Evolutionary conservation across 805 yeast genomes (phyloP).

Genomic region (Lipomyces sp.): DNA sequence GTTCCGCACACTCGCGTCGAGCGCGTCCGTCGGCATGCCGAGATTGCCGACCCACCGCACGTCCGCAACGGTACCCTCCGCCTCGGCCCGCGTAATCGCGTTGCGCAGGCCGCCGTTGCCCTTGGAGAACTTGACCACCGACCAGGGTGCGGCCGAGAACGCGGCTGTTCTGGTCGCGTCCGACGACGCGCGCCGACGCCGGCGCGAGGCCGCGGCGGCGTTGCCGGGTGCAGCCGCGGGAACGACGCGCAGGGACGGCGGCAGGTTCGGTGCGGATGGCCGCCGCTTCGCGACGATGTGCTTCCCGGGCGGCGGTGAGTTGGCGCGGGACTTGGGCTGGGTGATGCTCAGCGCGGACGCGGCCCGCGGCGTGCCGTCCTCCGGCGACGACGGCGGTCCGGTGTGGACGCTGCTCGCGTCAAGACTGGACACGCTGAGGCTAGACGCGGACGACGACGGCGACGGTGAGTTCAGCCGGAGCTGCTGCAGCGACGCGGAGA

Average conservation of each 20-base stretch:
- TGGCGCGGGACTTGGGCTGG: slow-evolving; percentile 33
- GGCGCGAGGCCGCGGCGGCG: slow-evolving; percentile 5
- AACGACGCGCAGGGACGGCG: slow-evolving; percentile 16
- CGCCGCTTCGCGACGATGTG: slow-evolving; percentile 23
- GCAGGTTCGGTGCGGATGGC: slow-evolving; percentile 8
- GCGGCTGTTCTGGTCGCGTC: slow-evolving; percentile 6
- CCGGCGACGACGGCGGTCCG: not conserved
- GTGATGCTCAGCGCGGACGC: slow-evolving; percentile 7
- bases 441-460: no score
- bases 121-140: slow-evolving; percentile 59
- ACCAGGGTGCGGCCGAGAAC: slow-evolving; percentile 52
- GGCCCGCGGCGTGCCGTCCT: not conserved
- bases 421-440: not conserved
- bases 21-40: slow-evolving; percentile 84
- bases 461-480: no score
- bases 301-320: slow-evolving; percentile 32
- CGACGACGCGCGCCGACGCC: slow-evolving; percentile 6
- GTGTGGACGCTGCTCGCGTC: not conserved
- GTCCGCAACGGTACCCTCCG: slow-evolving; percentile 36
- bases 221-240: slow-evolving; percentile 1
- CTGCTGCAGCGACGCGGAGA: not conserved
- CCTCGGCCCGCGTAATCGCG: slow-evolving; percentile 63
- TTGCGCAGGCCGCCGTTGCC: slow-evolving; percentile 90
- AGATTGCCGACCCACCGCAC: slow-evolving; percentile 84
- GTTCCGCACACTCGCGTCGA: slow-evolving; percentile 54